Conservation (phyloP, 441 rosid genomes). For the Hura crepitans region DNA sequence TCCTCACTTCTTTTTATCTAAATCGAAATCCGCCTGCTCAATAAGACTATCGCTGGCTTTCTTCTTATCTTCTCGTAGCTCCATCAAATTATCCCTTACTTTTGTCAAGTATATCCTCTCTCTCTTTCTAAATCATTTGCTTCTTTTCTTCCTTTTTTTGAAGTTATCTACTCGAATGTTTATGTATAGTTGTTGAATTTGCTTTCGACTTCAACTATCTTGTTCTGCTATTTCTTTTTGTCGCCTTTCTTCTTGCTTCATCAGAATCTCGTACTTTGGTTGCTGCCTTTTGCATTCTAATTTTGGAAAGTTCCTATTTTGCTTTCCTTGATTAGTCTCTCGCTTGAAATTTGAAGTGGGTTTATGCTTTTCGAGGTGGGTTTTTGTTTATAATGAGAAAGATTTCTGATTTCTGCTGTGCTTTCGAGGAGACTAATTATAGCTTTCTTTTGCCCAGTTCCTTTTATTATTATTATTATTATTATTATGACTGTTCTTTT, state of each 20-base stretch:
- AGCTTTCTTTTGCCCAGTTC: neutral
- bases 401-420: neutral
- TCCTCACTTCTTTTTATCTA: neutral
- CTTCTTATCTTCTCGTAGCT: conserved; percentile 5
- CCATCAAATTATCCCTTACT: neutral
- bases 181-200: conserved; percentile 20
- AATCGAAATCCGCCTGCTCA: conserved; percentile 6
- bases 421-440: neutral
- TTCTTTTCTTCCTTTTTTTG: neutral
- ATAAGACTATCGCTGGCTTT: neutral
- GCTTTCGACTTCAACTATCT: conserved; percentile 11
- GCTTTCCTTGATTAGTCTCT: conserved; percentile 9
- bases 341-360: conserved; percentile 17
- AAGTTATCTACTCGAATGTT: neutral
- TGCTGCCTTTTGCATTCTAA: neutral
- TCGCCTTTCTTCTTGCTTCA: neutral
- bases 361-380: conserved; percentile 13
- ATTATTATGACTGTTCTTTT: too few species aligned
- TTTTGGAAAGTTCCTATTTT: neutral
- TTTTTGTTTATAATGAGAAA: conserved; percentile 2
- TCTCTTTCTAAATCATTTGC: neutral
- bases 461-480: neutral
- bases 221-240: too few species aligned
- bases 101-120: conserved; percentile 4
- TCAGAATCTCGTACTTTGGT: neutral